Evolutionary conservation across 352 stramenopile genomes (phyloP).

Genomic region (Pythium volutum): DNA sequence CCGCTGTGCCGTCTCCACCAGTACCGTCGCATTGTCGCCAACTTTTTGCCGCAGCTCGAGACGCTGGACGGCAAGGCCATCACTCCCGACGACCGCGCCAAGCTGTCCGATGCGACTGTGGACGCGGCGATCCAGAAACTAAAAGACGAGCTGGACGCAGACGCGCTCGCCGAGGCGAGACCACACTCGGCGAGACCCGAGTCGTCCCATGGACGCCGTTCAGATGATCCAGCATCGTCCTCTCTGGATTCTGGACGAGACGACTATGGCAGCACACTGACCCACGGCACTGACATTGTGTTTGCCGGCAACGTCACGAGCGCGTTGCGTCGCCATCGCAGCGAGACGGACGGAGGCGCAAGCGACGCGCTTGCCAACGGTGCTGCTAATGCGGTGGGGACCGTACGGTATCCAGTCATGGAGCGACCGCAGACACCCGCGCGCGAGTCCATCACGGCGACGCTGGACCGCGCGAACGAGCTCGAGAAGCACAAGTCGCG

Average conservation of each 20-base stretch:
- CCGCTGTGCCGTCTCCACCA: conserved; percentile 48
- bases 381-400: background rate
- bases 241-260: conserved; percentile 22
- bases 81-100: conserved; percentile 32
- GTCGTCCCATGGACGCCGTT: conserved; percentile 17
- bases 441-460: conserved; percentile 76
- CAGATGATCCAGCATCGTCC: background rate
- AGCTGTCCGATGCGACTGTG: conserved; percentile 50
- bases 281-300: conserved; percentile 83
- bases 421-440: conserved; percentile 56
- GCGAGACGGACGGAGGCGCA: conserved; percentile 41
- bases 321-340: conserved; percentile 64
- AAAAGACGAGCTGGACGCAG: conserved; percentile 21
- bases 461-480: conserved; percentile 63
- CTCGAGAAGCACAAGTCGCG: conserved; percentile 66
- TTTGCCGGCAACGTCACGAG: conserved; percentile 89
- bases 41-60: conserved; percentile 70
- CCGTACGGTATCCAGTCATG: conserved; percentile 1
- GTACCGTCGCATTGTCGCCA: conserved; percentile 68
- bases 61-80: conserved; percentile 51
- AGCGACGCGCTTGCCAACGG: background rate
- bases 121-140: conserved; percentile 38
- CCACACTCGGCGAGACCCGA: background rate
- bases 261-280: conserved; percentile 76
- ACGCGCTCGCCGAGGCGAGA: conserved; percentile 4